Conservation (phyloP, 176 grass and related monocot genomes). For the Dactylis glomerata region DNA sequence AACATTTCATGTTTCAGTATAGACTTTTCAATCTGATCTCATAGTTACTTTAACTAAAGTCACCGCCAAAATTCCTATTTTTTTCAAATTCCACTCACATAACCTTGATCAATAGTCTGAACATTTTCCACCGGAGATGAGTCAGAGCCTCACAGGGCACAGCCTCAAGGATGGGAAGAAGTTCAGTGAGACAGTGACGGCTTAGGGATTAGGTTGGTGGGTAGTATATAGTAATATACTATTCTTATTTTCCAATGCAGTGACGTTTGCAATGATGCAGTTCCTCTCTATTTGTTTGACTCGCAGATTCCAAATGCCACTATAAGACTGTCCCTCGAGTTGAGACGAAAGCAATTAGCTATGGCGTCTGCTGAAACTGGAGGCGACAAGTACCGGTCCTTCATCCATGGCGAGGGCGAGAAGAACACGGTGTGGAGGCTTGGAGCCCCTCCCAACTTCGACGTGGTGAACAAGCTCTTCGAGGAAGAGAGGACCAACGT, state of each 20-base stretch:
- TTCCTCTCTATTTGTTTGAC: background rate
- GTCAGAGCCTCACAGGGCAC: background rate
- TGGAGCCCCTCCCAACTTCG: constrained; percentile 71
- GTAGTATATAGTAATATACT: background rate
- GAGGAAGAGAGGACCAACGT: constrained; percentile 69
- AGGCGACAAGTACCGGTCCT: constrained; percentile 61
- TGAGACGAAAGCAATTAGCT: background rate
- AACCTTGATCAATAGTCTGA: background rate
- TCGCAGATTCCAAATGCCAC: background rate
- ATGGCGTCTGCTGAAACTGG: constrained; percentile 30
- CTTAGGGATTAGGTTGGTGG: background rate
- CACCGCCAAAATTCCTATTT: background rate
- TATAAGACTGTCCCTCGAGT: background rate
- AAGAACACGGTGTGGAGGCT: constrained; percentile 55
- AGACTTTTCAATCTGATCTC: background rate
- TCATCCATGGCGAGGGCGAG: constrained; percentile 68
- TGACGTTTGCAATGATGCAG: background rate
- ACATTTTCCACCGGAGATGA: background rate
- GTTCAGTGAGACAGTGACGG: background rate
- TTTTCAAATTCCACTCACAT: background rate
- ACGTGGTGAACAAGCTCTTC: constrained; percentile 72
- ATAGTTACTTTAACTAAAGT: background rate
- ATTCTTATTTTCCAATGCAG: background rate
- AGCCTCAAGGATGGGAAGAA: background rate
- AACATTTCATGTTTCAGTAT: background rate